Conservation (phyloP, 2,329 filamentous ascomycete species). For the Fusarium ambrosium region DNA sequence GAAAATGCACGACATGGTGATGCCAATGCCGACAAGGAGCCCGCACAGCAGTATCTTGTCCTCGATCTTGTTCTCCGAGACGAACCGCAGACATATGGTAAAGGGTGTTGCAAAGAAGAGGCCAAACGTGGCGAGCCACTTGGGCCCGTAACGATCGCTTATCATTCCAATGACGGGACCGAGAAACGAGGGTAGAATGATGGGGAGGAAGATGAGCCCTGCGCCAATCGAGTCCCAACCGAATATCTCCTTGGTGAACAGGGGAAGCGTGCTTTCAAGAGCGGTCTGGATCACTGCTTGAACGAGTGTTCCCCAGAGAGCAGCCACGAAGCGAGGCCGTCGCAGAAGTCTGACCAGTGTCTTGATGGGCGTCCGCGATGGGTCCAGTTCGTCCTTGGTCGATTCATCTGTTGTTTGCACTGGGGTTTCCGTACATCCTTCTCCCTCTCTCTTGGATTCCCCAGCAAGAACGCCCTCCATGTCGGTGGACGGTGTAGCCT, state of each 20-base stretch:
- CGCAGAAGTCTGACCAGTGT: conserved; percentile 46
- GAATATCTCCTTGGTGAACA: conserved; percentile 48
- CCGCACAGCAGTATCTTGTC: conserved; percentile 52
- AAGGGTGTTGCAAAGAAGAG: conserved; percentile 52
- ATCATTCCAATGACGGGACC: conserved; percentile 50
- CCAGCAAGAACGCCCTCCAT: conserved; percentile 4
- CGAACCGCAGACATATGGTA: conserved; percentile 52
- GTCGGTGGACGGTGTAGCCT: background rate
- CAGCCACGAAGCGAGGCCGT: conserved; percentile 51
- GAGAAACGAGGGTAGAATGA: conserved; percentile 50
- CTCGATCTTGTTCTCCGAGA: conserved; percentile 47
- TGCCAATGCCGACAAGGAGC: conserved; percentile 49
- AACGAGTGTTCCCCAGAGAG: conserved; percentile 53
- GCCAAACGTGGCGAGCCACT: conserved; percentile 51
- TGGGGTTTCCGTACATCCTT: background rate
- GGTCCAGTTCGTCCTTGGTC: conserved; percentile 7
- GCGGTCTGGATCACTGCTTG: conserved; percentile 51
- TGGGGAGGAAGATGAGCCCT: conserved; percentile 53
- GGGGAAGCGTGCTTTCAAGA: conserved; percentile 53
- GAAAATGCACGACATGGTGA: conserved; percentile 50
- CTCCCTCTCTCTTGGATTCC: background rate
- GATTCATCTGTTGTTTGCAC: conserved; percentile 1
- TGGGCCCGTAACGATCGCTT: conserved; percentile 53
- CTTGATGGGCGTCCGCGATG: conserved; percentile 31
- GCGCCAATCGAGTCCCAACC: conserved; percentile 52